Evolutionary conservation across 345 rosid genomes (phyloP).

Genomic region (Gynandropsis gynandra): DNA sequence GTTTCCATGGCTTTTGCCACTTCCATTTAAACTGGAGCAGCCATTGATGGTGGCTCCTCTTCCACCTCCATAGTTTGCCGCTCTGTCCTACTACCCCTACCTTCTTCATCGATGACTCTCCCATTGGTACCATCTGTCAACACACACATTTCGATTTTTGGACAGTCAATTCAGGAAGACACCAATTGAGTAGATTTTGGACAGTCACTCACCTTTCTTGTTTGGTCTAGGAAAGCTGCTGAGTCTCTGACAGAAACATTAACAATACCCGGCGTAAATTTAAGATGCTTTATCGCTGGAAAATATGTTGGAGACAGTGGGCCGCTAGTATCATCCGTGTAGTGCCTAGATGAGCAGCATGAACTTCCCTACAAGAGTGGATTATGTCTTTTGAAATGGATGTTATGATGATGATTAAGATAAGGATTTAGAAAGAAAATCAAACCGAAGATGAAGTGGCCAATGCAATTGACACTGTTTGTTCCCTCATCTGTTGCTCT

Average conservation of each 20-base stretch:
- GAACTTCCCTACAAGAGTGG: slow-evolving; percentile 37
- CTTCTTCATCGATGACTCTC: slow-evolving; percentile 46
- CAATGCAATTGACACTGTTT: slow-evolving; percentile 48
- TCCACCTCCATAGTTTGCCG: slow-evolving; percentile 85
- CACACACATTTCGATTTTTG: slow-evolving; percentile 13
- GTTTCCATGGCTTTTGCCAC: slow-evolving; percentile 92
- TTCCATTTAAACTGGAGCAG: slow-evolving; percentile 82
- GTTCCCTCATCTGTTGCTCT: slow-evolving; percentile 60
- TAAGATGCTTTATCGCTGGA: slow-evolving; percentile 69
- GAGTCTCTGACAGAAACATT: slow-evolving; percentile 47
- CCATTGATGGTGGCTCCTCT: slow-evolving; percentile 87
- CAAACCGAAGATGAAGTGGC: slow-evolving; percentile 51
- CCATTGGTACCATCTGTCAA: slow-evolving; percentile 59
- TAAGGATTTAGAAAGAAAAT: neutral
- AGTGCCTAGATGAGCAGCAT: slow-evolving; percentile 39
- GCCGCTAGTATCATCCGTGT: slow-evolving; percentile 28
- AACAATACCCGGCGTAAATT: slow-evolving; percentile 48
- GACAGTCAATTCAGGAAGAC: slow-evolving; percentile 9
- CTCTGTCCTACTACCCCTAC: slow-evolving; percentile 35
- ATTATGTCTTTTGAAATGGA: neutral
- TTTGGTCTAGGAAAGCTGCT: slow-evolving; percentile 45
- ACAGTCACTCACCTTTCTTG: slow-evolving; percentile 39
- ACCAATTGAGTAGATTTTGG: neutral
- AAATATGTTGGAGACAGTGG: slow-evolving; percentile 48
- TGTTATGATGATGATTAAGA: neutral